Base-by-base conservation (phyloP, 1,284 basidiomycete species). In the Ganoderma sp. region DNA sequence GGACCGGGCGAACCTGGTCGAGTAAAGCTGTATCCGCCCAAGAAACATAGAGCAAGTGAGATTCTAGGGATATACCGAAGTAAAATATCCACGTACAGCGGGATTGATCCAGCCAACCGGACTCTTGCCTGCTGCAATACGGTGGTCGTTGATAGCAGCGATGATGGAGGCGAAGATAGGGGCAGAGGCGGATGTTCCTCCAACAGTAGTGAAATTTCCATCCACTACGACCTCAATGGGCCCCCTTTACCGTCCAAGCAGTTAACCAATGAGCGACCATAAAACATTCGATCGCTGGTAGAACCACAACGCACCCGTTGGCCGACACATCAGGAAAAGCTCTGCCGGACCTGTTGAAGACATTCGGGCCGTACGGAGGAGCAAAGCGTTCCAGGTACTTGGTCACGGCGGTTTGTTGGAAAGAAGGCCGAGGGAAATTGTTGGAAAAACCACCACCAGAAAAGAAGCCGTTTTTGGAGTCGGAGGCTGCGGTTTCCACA, bases 71-170 rank as follows among this genome's bases (percentile, higher is more conserved):
- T 17, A 39, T 25, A 9, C 12, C 2, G 25, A 10, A 32, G 3
- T 17, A 34, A 28, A 48, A n/a, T n/a, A 8, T 48, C 7, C 17
- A 64, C 67, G 34, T 60, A 73, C 72, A 7, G 70, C 71, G 6
- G 87, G 88, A 73, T 90, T 90, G 62, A 90, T 78, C 77, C 89
- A 90, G 0, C 88, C 88, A 4, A 89, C 79, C 15, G 85, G 64
- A 4, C 79, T 67, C 70, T 82, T 82, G 0, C 83, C 81, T 1
- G 76, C 76, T 3, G 75, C 77, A 14, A 87, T 72, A 22, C 85
- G 81, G 0, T 82, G 85, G 71, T 91, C 89, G 71, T 91, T 91
- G 64, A 91, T 77, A 68, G 90, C 81, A 0, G 87, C 80, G 3
- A 91, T 74, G 63, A 91, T 78, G 1, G 80, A 84, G 19, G 85